Evolutionary conservation across 208 protist species (phyloP).

Genomic region (Herpetomonas samuelpessoai): DNA sequence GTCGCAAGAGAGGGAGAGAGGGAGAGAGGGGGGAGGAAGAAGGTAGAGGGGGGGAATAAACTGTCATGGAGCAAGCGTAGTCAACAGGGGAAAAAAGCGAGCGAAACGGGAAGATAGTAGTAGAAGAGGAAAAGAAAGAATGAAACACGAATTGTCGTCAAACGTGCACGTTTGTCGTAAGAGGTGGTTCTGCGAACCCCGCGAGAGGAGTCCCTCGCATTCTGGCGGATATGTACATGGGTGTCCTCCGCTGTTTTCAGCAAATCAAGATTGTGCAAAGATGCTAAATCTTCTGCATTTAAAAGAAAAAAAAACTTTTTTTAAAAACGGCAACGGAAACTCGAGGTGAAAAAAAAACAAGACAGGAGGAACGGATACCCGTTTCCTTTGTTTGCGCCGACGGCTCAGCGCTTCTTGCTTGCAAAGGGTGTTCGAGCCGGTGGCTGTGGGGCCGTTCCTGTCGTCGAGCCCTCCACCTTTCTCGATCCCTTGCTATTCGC

Average conservation of each 20-base stretch:
- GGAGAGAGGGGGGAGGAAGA: conserved; percentile 12
- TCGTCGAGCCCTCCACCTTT: too few species aligned
- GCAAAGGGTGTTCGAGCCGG: too few species aligned
- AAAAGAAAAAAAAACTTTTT: conserved; percentile 7
- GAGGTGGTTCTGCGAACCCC: too few species aligned
- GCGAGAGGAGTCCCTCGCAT: too few species aligned
- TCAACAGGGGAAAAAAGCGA: neutral
- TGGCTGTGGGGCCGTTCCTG: neutral
- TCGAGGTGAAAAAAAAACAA: conserved; percentile 9
- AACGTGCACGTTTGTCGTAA: too few species aligned
- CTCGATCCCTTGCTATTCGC: neutral
- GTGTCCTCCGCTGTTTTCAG: neutral
- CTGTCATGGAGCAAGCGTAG: conserved; percentile 8
- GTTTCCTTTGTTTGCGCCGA: too few species aligned
- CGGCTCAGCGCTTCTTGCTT: too few species aligned
- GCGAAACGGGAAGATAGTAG: conserved; percentile 1
- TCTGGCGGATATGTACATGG: too few species aligned
- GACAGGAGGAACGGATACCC: neutral
- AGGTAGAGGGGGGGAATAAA: conserved; percentile 5
- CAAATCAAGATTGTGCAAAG: conserved; percentile 13
- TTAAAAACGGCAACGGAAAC: neutral
- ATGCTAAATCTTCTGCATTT: too few species aligned
- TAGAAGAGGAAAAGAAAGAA: conserved; percentile 20
- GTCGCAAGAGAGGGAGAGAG: neutral
- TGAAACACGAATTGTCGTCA: neutral